phyloP scores from a whole-genome alignment of 768 basidiomycete genomes.

The Tephrocybe sp. region DNA sequence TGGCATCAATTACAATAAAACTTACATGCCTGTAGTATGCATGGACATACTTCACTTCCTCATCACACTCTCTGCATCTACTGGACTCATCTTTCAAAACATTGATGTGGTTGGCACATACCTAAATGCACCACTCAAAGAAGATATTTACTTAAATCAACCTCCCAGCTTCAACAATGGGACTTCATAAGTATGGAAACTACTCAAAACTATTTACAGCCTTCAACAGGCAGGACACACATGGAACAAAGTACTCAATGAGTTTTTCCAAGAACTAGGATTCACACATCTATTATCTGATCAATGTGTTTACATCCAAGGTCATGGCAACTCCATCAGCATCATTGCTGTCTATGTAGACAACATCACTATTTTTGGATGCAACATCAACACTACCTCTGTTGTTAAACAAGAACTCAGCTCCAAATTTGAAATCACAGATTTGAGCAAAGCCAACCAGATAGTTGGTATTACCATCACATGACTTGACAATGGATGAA shows the following conservation, averaged over 20 bases:
- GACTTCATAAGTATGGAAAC: constrained; percentile 20
- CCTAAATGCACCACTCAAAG: constrained; percentile 26
- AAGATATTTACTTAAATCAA: constrained; percentile 40
- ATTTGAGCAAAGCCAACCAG: no score
- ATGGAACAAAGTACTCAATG: constrained; percentile 26
- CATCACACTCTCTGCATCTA: no score
- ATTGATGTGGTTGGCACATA: constrained; percentile 18
- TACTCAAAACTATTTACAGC: constrained; percentile 34
- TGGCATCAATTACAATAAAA: constrained; percentile 27
- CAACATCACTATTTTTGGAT: no score
- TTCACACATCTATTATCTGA: constrained; percentile 19
- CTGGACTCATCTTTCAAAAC: no score
- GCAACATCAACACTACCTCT: no score
- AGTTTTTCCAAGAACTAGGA: constrained; percentile 11
- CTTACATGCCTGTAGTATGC: no score
- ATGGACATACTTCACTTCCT: no score
- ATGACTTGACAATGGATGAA: no score
- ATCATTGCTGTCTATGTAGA: constrained; percentile 32
- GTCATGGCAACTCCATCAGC: constrained; percentile 6
- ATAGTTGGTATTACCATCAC: no score
- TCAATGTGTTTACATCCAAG: constrained; percentile 22
- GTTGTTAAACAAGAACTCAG: no score
- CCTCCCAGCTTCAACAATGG: constrained; percentile 30
- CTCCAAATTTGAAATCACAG: no score
- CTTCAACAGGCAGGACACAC: constrained; percentile 30